Evolutionary conservation across 164 flowering plant genomes (phyloP).

Genomic region (Pachysandra terminalis): DNA sequence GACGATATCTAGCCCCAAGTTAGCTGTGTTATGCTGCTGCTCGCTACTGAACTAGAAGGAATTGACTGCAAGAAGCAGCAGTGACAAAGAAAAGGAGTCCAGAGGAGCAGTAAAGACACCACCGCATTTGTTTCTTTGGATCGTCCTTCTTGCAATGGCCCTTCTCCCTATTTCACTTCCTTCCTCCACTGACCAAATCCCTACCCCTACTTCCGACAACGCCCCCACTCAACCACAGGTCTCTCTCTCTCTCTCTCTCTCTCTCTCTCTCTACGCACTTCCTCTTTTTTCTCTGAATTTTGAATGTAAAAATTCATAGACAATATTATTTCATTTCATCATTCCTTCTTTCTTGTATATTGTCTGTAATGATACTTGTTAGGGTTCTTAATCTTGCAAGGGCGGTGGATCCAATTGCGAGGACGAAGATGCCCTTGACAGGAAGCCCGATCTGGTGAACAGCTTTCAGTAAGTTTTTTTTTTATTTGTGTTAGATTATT

Average conservation of each 20-base stretch:
- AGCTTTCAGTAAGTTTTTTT: conserved; percentile 8
- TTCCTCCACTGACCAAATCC: conserved; percentile 7
- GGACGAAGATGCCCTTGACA: not conserved
- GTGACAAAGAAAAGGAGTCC: too few species aligned
- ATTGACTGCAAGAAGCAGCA: too few species aligned
- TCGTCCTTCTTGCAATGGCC: not conserved
- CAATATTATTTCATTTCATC: too few species aligned
- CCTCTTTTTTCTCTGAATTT: too few species aligned
- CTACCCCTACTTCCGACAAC: not conserved
- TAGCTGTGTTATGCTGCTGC: too few species aligned
- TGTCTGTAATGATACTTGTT: not conserved
- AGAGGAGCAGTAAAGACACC: too few species aligned
- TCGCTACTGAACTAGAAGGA: too few species aligned
- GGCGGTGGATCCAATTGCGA: not conserved
- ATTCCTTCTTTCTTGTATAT: not conserved
- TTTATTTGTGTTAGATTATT: not conserved
- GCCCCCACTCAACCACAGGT: not conserved
- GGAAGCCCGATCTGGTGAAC: not conserved
- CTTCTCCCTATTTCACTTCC: conserved; percentile 5
- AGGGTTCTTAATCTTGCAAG: not conserved
- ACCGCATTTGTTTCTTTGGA: too few species aligned
- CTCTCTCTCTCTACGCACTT: too few species aligned
- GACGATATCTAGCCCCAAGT: too few species aligned
- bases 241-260: too few species aligned
- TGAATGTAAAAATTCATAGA: too few species aligned